Conservation (phyloP, 2,329 filamentous ascomycete genomes). For the Alternaria burnsii region DNA sequence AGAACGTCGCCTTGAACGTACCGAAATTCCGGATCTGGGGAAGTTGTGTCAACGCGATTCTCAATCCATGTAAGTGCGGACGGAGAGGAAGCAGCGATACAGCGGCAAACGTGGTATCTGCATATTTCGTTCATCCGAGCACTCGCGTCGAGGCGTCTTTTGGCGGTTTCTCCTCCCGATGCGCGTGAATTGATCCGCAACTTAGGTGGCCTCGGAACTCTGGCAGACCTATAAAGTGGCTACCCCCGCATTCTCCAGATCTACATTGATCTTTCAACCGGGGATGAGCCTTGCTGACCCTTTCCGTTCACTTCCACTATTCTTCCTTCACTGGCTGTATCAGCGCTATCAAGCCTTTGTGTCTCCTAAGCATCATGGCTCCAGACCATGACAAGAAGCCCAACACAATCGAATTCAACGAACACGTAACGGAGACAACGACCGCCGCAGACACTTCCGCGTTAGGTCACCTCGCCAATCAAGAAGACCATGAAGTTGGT, state of each 20-base stretch:
- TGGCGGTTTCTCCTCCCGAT: background rate
- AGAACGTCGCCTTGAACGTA: background rate
- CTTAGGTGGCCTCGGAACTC: background rate
- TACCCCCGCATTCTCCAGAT: background rate
- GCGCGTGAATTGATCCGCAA: background rate
- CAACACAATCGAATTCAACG: conserved; percentile 22
- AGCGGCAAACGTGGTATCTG: background rate
- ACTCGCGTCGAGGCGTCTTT: background rate
- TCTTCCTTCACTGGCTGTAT: background rate
- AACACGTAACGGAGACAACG: conserved; percentile 15
- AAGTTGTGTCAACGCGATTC: background rate
- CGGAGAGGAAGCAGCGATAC: background rate
- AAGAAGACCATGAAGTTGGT: conserved; percentile 31
- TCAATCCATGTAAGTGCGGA: background rate
- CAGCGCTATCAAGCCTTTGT: background rate
- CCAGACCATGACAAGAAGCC: background rate
- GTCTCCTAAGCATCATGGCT: background rate
- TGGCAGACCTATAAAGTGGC: background rate
- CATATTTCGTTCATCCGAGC: background rate
- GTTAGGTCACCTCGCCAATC: conserved; percentile 30
- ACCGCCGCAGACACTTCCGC: conserved; percentile 16
- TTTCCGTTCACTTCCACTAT: background rate
- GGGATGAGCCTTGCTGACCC: background rate
- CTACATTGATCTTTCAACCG: background rate
- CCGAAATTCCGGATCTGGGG: background rate